Conservation (phyloP, 768 basidiomycete genomes). For the Tylopilus plumbeoviolaceoides region DNA sequence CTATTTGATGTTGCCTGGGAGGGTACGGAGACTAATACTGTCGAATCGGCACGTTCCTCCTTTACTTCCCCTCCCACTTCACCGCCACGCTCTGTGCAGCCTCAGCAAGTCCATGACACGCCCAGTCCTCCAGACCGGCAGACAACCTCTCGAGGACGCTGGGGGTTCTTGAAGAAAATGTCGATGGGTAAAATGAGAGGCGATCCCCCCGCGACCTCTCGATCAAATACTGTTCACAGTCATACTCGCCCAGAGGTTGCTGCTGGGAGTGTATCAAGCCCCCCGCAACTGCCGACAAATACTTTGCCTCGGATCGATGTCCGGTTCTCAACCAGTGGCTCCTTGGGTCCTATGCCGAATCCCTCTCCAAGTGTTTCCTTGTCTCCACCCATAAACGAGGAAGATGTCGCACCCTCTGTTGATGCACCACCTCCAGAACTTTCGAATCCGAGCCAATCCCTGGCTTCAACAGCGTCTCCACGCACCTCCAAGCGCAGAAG, state of each 20-base stretch:
- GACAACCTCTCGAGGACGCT: constrained; percentile 48
- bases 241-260: constrained; percentile 15
- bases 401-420: constrained; percentile 10
- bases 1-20: constrained; percentile 51
- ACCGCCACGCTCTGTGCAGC: constrained; percentile 21
- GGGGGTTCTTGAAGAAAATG: constrained; percentile 99
- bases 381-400: constrained; percentile 21
- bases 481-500: constrained; percentile 73
- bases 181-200: constrained; percentile 88
- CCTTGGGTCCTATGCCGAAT: constrained; percentile 46
- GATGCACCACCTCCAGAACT: constrained; percentile 1
- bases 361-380: constrained; percentile 31
- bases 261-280: constrained; percentile 20
- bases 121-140: constrained; percentile 26
- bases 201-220: constrained; percentile 46
- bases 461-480: constrained; percentile 40
- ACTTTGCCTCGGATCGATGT: constrained; percentile 62
- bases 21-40: constrained; percentile 14
- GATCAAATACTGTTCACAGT: constrained; percentile 34
- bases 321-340: constrained; percentile 68
- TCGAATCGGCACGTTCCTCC: constrained; percentile 21
- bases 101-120: constrained; percentile 12
- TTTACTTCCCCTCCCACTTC: constrained; percentile 25
- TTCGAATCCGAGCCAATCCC: constrained; percentile 26
- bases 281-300: constrained; percentile 33